phyloP scores from a whole-genome alignment of 768 basidiomycete species.

The Plicaturopsis crispa region DNA sequence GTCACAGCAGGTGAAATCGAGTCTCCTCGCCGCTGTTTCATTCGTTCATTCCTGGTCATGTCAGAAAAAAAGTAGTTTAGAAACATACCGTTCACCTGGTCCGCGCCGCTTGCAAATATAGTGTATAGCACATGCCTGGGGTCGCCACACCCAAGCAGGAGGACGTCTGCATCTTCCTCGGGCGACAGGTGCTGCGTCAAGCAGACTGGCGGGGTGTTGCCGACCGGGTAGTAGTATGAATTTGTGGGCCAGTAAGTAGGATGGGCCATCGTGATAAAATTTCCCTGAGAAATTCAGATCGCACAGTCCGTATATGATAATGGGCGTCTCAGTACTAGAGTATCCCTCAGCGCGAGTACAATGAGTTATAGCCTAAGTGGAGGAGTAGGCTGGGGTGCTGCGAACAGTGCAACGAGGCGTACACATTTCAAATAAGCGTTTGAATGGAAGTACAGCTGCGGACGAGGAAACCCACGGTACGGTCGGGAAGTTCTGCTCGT shows the following conservation, averaged over 20 bases:
- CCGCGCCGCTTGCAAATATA: slow-evolving; percentile 19
- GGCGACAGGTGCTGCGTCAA: slow-evolving; percentile 40
- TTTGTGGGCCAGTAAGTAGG: slow-evolving; percentile 35
- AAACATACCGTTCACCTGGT: neutral
- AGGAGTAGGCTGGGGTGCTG: too few relatives aligned
- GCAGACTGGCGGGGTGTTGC: slow-evolving; percentile 48
- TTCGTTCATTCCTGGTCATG: slow-evolving; percentile 4
- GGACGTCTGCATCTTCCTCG: slow-evolving; percentile 37
- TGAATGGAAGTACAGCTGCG: too few relatives aligned
- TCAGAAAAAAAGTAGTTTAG: slow-evolving; percentile 3
- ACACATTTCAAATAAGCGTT: too few relatives aligned
- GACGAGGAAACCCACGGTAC: too few relatives aligned
- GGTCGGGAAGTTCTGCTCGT: too few relatives aligned
- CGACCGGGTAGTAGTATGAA: slow-evolving; percentile 49
- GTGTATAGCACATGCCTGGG: slow-evolving; percentile 48
- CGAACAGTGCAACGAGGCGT: too few relatives aligned
- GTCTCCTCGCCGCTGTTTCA: slow-evolving; percentile 15
- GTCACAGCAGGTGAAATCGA: slow-evolving; percentile 49
- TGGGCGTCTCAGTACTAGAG: too few relatives aligned
- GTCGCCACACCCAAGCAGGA: slow-evolving; percentile 53
- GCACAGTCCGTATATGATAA: too few relatives aligned
- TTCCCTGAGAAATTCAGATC: too few relatives aligned
- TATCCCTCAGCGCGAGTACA: too few relatives aligned
- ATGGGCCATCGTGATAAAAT: slow-evolving; percentile 34
- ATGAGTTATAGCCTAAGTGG: too few relatives aligned